Evolutionary conservation across 2,329 filamentous ascomycete genomes (phyloP), one percentile per base, ranked within the genome.

Genomic region (Alternaria gaisen): DNA sequence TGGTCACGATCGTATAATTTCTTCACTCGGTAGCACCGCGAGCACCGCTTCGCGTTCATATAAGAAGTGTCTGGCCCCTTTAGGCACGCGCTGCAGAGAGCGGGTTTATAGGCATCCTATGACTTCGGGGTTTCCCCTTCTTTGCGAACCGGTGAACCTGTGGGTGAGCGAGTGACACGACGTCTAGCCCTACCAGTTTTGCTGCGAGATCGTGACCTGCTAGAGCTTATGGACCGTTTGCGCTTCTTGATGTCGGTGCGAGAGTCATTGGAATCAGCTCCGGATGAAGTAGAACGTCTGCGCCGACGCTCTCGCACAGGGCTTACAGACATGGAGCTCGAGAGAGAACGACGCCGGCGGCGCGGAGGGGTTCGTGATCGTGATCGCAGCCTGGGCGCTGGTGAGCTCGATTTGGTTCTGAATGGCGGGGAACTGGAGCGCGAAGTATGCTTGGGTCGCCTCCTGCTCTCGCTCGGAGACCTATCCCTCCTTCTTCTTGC

Each of bases 191-290:
- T 61, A 40, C 53, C 58, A 28, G 67, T 61, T 47, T 63, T 69
- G 53, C 66, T 70, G 34, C 63, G 71, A 34, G 71, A 74, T 48
- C 62, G 67, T 40, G 73, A 75, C 56, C 68, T 80, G 68, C 81
- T 84, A 63, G 75, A 72, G 53, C 78, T 79, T 61, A 76, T 68
- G 72, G 61, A 63, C n/a, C 68, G 78, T 72, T 83, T 81, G 68
- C 77, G 79, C 65, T 74, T 82, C 74, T 83, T 79, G 81, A 81
- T 69, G 83, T 85, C 82, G 84, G 83, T 80, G 67, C 80, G 77
- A 71, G 77, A 76, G 67, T 80, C 79, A 76, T 70, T 78, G 44
- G 73, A 74, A 72, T 80, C 75, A 67, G 79, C 74, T 75, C 78
- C 75, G 72, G 78, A 79, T 68, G 79, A 75, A 72, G 53, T 56